Evolutionary conservation across 306 rosid species (phyloP).

Genomic region (Casuarina glauca): DNA sequence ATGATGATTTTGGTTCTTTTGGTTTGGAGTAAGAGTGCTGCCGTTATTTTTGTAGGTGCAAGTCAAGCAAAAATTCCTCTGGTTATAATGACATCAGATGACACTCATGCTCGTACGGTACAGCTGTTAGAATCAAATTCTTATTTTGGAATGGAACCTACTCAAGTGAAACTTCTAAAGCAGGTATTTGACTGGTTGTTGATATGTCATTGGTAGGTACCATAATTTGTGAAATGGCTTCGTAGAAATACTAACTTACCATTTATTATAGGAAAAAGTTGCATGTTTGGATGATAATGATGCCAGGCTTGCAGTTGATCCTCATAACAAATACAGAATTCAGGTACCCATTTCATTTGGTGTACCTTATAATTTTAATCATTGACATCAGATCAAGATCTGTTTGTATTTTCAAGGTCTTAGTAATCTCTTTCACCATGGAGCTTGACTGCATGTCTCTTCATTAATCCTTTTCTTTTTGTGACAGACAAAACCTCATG

Average conservation of each 20-base stretch:
- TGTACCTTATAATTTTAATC: constrained; percentile 8
- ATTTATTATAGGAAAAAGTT: constrained; percentile 82
- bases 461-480: constrained; percentile 33
- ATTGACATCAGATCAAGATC: background rate
- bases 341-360: constrained; percentile 55
- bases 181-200: constrained; percentile 52
- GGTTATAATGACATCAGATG: constrained; percentile 96
- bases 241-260: constrained; percentile 12
- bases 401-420: background rate
- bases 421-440: background rate
- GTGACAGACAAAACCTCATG: constrained; percentile 94
- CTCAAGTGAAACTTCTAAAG: constrained; percentile 90
- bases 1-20: constrained; percentile 10
- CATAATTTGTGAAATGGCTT: constrained; percentile 16
- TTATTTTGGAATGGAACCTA: constrained; percentile 88
- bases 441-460: constrained; percentile 17
- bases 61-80: constrained; percentile 55
- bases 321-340: constrained; percentile 71
- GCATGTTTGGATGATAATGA: constrained; percentile 94
- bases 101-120: constrained; percentile 76
- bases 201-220: constrained; percentile 20
- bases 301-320: constrained; percentile 91
- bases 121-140: constrained; percentile 75
- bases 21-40: constrained; percentile 23
- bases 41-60: constrained; percentile 52